Evolutionary conservation across 106 monocot genomes (phyloP), one percentile per base, ranked within the genome.

Genomic region (Cymbidium sinense): DNA sequence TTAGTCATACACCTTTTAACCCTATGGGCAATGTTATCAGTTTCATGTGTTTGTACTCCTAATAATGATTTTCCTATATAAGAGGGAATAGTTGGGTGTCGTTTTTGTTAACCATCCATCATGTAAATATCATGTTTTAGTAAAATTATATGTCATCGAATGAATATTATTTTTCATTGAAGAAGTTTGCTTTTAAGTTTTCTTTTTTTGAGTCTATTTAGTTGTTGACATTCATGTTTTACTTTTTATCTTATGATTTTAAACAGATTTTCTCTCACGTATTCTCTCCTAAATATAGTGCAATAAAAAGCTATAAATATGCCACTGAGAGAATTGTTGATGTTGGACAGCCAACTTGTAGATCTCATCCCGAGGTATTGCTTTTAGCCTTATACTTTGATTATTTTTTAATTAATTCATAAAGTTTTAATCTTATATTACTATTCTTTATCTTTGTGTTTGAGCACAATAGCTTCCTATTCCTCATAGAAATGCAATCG

Each of bases 331-430:
- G 69, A 78, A 13, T 77, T 80, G 73, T 87, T 64, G 96, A 96
- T 89, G 80, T 93, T 64, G 96, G 96, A 25, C 96, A 96, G 83
- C 96, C 96, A 58, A 89, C 91, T 78, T 75, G 78, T 20, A 20
- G n/a, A 18, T 86, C 93, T 74, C 96, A 96, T 55, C 96, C 96
- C 72, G 58, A 89, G 90, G 95, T 93, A 88, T 7, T 75, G 62
- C n/a, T 34, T 34, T 51, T n/a, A 37, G 4, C 31, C 64, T 36
- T 37, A 18, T 65, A 65, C 43, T 78, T 35, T 43, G 2, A 34
- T 33, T 64, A 28, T 34, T 31, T 39, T 39, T 39, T 39, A 39
- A 39, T 21, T 54, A 62, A 62, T 62, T 25, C 2, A 25, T 25
- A 25, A 25, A 27, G 61, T 27, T 27, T 0, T 62, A 62, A 2